Base-by-base conservation (phyloP, 2,329 filamentous ascomycete species). In the Sporothrix mexicana region DNA sequence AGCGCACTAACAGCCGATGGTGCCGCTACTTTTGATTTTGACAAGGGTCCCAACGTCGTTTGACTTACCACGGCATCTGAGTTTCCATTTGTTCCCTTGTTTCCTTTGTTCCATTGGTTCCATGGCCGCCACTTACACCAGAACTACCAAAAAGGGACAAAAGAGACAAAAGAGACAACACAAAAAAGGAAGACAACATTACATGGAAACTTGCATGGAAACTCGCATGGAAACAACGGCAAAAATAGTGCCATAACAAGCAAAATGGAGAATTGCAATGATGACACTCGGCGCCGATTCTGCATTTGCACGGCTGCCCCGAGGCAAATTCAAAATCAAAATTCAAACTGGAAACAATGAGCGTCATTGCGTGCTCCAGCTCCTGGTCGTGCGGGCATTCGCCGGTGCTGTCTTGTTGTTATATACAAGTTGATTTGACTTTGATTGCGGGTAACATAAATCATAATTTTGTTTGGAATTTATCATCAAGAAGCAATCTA, bases 51-150 rank as follows among this genome's bases (percentile, higher is more conserved):
- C 15, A 30, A 61, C 13, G 2, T 6, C 13, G 8, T 36, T 20
- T 10, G 9, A 23, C 2, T 41, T 64, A 23, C 66, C 66, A 36
- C 45, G 66, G 66, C 15, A 41, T 12, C 25, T 23, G 30, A 36
- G 30, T 36, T 36, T 36, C 30, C 30, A 36, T 36, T 36, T 7
- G 30, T 2, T 36, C 30, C 30, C 30, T 36, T 2, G 2, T 8
- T 69, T 20, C 66, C 66, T n/a, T n/a, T n/a, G n/a, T n/a, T n/a
- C n/a, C n/a, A n/a, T 17, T 2, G 2, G 12, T 69, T 20, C 66
- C 66, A 25, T 43, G 66, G 47, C 13, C 9, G 23, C 66, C 17
- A 69, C 66, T 69, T 69, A 69, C 66, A 69, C 47, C 30, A 57
- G 3, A 2, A 25, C 55, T 30, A 5, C 10, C 23, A 13, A 12